Evolutionary conservation across 352 stramenopile species (phyloP), one percentile per base, ranked within the genome.

Genomic region (Globisporangium okanoganense): DNA sequence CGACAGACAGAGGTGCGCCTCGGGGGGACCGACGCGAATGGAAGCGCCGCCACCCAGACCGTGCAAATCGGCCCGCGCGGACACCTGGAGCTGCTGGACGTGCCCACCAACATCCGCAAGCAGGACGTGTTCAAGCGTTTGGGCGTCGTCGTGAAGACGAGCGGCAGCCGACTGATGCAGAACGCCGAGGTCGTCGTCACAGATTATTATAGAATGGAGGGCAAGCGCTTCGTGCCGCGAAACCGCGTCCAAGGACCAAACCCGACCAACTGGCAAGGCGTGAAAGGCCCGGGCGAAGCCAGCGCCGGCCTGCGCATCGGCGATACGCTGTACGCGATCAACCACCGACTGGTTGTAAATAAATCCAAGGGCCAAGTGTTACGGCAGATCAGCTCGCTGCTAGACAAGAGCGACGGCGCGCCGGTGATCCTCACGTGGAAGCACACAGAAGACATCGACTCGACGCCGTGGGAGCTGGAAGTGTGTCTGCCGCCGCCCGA

Each of bases 261-360:
- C 58, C 75, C 76, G 35, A 82, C 71, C 9, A 86, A 81, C 61
- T 95, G 85, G 85, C 70, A 77, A 27, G 83, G 85, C 57, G 64
- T 74, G 10, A 93, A 90, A 44, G 85, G 85, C 2, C 82, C 85
- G 1, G 83, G 78, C 12, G 85, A 95, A 59, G 79, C 82, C 12
- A 91, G 82, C 55, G 75, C 75, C 41, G 83, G 77, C 5, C 72
- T 95, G n/a, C 83, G 85, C 53, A 69, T 84, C 5, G 83, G 85
- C 22, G 85, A 95, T 66, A 87, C 80, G 47, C 74, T 95, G 40
- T 93, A 95, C 66, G 82, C 85, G 38, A 87, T 95, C 59, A 95
- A 95, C 72, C 81, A 92, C 58, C 75, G 80, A 61, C 78, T 92
- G n/a, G 82, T 95, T 14, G 82, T 92, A 61, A 95, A 95, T 73